Evolutionary conservation across 2,329 filamentous ascomycete species (phyloP).

Genomic region (Aspergillus novofumigatus): DNA sequence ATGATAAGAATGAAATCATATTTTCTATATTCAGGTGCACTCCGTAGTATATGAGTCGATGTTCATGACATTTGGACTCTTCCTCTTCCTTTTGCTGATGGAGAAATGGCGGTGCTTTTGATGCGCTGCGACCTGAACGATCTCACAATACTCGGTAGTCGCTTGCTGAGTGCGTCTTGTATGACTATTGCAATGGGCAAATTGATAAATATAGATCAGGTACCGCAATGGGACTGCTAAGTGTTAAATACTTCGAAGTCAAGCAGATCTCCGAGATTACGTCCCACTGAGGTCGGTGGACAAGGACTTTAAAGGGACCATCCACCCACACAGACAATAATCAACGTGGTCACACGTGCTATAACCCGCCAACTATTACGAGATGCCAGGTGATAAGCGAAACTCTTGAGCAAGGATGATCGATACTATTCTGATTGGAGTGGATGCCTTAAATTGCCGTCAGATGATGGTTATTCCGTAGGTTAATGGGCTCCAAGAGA

Average conservation of each 20-base stretch:
- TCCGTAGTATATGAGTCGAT: neutral
- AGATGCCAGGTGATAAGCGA: neutral
- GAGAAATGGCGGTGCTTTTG: neutral
- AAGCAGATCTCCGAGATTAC: constrained; percentile 2
- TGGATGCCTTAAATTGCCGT: neutral
- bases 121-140: neutral
- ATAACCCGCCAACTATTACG: neutral
- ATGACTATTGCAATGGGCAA: neutral
- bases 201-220: constrained; percentile 12
- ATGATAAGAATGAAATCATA: neutral
- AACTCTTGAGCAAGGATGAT: neutral
- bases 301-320: neutral
- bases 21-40: neutral
- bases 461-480: neutral
- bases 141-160: neutral
- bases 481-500: neutral
- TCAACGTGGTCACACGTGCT: neutral
- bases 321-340: neutral
- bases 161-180: neutral
- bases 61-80: neutral
- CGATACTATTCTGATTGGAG: neutral
- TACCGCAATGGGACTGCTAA: constrained; percentile 13
- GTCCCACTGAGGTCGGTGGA: constrained; percentile 1
- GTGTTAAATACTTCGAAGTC: neutral
- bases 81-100: neutral